A percentile compares a stretch with the other conserved stretches of the same genome.
These are phyloP conservation scores for Trichoderma sp. DNA, from an alignment of 2,329 filamentous ascomycete species.

Conservation along the genomic window DNA sequence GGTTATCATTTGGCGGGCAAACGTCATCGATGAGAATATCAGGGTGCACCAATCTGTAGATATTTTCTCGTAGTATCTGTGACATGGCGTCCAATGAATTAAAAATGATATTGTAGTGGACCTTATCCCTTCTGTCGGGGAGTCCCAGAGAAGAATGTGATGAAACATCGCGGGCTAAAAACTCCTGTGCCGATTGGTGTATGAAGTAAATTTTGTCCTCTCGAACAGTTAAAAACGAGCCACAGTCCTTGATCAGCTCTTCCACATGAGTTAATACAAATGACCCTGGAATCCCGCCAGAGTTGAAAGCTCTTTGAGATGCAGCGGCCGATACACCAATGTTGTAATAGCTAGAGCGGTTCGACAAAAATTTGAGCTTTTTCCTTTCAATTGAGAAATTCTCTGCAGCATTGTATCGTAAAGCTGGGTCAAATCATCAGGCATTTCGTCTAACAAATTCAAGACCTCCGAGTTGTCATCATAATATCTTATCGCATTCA, in stretches of 20 bases:
- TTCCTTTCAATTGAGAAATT: neutral
- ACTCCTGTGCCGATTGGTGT: slow-evolving; percentile 49
- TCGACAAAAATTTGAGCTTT: neutral
- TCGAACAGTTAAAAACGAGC: slow-evolving; percentile 43
- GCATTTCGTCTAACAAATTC: neutral
- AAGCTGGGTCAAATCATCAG: neutral
- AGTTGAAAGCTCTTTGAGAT: neutral
- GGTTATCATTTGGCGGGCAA: slow-evolving; percentile 23
- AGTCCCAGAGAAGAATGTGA: slow-evolving; percentile 35
- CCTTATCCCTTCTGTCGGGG: slow-evolving; percentile 29
- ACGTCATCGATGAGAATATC: slow-evolving; percentile 25
- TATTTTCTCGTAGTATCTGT: slow-evolving; percentile 38
- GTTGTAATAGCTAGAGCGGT: neutral
- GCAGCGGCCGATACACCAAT: neutral
- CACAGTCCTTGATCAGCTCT: slow-evolving; percentile 32
- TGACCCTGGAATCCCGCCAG: neutral
- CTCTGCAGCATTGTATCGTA: neutral
- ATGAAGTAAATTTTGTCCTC: slow-evolving; percentile 40
- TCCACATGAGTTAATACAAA: neutral
- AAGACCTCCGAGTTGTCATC: too few relatives aligned
- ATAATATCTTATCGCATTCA: neutral
- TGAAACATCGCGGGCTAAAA: slow-evolving; percentile 36
- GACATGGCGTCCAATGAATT: slow-evolving; percentile 30
- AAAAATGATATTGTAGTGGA: slow-evolving; percentile 41
- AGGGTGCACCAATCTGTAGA: slow-evolving; percentile 36